Base-by-base conservation (phyloP, 1,284 basidiomycete species). In the Grifola frondosa region DNA sequence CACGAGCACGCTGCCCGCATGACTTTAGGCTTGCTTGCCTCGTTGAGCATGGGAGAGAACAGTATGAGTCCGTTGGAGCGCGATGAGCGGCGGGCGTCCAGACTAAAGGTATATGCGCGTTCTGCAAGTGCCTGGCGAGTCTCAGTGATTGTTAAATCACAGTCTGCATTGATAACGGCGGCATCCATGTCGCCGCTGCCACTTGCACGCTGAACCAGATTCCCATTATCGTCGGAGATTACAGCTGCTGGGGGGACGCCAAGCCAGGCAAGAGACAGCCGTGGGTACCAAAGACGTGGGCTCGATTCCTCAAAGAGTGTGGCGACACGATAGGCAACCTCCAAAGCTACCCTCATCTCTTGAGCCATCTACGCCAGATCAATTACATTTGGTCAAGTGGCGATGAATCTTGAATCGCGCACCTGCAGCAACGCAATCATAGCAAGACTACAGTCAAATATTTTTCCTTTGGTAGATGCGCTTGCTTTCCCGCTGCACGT, bases 341-440 rank as follows among this genome's bases (percentile, higher is more conserved):
- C 52, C 21, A 77, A 49, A 13, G 70, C 70, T 16, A 54, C 53
- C 16, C 57, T 61, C 44, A 68, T 60, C 40, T 74, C 71, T 17
- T 72, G 66, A 0, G 71, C 70, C 69, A 75, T 75, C 75, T 77
- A 26, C 2, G n/a, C 5, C 13, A 6, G 39, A 29, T 29, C 32
- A 22, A 40, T 19, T 11, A 19, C 13, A 23, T 20, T 12, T 32
- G 22, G 29, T 21, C 15, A 7, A 35, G 4, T 39, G 30, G 3
- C 16, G n/a, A 1, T 34, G 19, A n/a, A 28, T 7, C 36, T 8
- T 35, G 10, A 12, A 6, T 9, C 13, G 36, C 63, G 30, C 36
- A 74, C 74, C 66, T 76, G 73, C 5, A 76, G 55, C 22, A 75
- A 53, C 0, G 72, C 72, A 25, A 72, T 70, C 47, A 70, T 65